Evolutionary conservation across 176 grass and related monocot genomes (phyloP), one percentile per base, ranked within the genome.

Genomic region (Avena eriantha): DNA sequence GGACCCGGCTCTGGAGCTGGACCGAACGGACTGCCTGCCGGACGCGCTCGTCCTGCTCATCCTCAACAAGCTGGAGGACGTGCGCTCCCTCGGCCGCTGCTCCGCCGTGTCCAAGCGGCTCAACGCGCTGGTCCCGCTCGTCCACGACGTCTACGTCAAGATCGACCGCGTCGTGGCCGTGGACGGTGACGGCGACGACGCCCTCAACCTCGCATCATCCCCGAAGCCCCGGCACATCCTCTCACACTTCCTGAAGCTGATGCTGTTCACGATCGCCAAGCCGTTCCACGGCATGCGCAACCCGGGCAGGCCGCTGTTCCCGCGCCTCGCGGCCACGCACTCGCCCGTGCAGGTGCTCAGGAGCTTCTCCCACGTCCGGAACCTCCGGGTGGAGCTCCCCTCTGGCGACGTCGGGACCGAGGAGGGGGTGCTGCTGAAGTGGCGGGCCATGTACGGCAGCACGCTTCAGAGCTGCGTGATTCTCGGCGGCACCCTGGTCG

Each of bases 401-500:
- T 74, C 89, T 1, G 91, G 93, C 0, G 93, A 98, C 85, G 95
- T 93, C 4, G 72, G 93, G 14, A 88, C 88, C 0, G 93, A 98
- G 87, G 91, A 88, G 21, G 93, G 93, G 43, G 85, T 92, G 54
- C 84, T 98, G 39, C 90, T 98, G 0, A 95, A 87, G 78, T 98
- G 95, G 95, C 82, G 89, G 3, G 91, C 95, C 2, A 88, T 85
- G 68, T 98, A 90, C 50, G 95, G 93, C 10, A 95, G 95, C 35
- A 89, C 93, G 19, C 93, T 98, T 53, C 95, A 93, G 76, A 98
- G 85, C 49, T 98, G 95, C 22, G 91, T 98, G 9, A 93, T 98
- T 78, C 86, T 98, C 0, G 95, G 93, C 4, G 95, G 95, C 4
- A 95, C 93, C 59, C 48, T 70, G 56, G 87, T 98, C 5, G 86